These are phyloP conservation scores for Lasiodiplodia sp. DNA, from an alignment of 2,329 filamentous ascomycete genomes.

Conservation along the genomic window DNA sequence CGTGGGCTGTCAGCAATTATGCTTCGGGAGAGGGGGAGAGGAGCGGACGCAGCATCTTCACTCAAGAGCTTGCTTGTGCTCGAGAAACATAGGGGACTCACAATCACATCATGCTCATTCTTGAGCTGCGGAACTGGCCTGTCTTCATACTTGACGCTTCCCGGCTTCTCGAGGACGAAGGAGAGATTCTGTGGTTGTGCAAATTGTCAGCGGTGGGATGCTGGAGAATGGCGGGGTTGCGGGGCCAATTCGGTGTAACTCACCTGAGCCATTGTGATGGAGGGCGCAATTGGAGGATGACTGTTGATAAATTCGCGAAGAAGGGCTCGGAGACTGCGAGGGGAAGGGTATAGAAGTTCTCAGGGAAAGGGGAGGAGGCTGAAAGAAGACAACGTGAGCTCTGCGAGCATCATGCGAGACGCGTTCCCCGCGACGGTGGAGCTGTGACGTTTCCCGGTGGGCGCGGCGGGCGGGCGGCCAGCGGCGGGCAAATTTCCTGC, in stretches of 20 bases:
- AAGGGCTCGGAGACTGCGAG: neutral
- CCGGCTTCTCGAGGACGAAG: conserved; percentile 80
- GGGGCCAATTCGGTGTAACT: conserved; percentile 4
- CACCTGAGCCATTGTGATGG: conserved; percentile 22
- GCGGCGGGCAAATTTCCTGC: conserved; percentile 4
- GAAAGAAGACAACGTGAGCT: conserved; percentile 8
- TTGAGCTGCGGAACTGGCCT: conserved; percentile 74
- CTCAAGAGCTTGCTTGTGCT: neutral
- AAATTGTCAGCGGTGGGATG: neutral
- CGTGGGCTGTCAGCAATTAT: neutral
- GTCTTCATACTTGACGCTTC: conserved; percentile 77
- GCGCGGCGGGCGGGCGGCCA: neutral
- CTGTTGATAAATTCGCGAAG: neutral
- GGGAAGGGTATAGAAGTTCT: neutral
- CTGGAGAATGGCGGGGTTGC: conserved; percentile 8
- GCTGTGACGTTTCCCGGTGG: conserved; percentile 22
- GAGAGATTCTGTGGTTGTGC: conserved; percentile 71
- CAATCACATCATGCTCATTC: conserved; percentile 76
- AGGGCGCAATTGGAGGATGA: neutral
- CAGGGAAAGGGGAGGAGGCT: neutral
- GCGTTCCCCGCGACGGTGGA: conserved; percentile 23
- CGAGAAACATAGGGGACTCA: conserved; percentile 63
- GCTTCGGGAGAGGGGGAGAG: neutral
- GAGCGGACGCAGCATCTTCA: neutral
- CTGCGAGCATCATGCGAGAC: conserved; percentile 17